Conservation (phyloP, 306 rosid species). For the Hippophae gyantsensis region DNA sequence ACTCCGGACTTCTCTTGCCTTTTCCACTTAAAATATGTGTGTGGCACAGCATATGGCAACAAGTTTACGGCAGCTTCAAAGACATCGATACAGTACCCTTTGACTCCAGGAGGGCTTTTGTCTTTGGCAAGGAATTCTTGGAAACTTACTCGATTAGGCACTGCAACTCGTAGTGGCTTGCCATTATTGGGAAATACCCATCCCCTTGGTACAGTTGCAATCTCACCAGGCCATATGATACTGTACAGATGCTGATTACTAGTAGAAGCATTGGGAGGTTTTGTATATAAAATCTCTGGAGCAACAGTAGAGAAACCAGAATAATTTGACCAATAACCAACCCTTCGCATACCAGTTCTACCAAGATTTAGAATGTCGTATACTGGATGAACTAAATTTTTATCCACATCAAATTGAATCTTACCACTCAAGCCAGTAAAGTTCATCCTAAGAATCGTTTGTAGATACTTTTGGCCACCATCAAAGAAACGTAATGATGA, state of each 20-base stretch:
- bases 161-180: slow-evolving; percentile 64
- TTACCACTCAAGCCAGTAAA: slow-evolving; percentile 65
- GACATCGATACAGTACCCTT: slow-evolving; percentile 68
- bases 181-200: slow-evolving; percentile 96
- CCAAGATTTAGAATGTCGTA: slow-evolving; percentile 68
- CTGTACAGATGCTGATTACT: slow-evolving; percentile 34
- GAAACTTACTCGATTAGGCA: slow-evolving; percentile 63
- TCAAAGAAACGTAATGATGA: slow-evolving; percentile 55
- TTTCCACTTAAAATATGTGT: slow-evolving; percentile 47
- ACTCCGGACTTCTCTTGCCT: slow-evolving; percentile 56
- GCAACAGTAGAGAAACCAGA: slow-evolving; percentile 45
- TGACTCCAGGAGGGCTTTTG: slow-evolving; percentile 53
- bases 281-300: slow-evolving; percentile 47
- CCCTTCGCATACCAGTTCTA: slow-evolving; percentile 44
- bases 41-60: slow-evolving; percentile 76
- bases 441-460: slow-evolving; percentile 44
- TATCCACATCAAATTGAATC: slow-evolving; percentile 49
- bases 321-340: slow-evolving; percentile 77
- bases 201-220: slow-evolving; percentile 41
- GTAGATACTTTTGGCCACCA: slow-evolving; percentile 48
- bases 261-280: slow-evolving; percentile 22
- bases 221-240: slow-evolving; percentile 87
- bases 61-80: slow-evolving; percentile 75
- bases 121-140: slow-evolving; percentile 50
- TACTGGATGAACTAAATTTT: slow-evolving; percentile 50